These are phyloP conservation scores for Torrubiellomyces zombiae DNA, from an alignment of 2,329 filamentous ascomycete genomes.

Conservation along the genomic window DNA sequence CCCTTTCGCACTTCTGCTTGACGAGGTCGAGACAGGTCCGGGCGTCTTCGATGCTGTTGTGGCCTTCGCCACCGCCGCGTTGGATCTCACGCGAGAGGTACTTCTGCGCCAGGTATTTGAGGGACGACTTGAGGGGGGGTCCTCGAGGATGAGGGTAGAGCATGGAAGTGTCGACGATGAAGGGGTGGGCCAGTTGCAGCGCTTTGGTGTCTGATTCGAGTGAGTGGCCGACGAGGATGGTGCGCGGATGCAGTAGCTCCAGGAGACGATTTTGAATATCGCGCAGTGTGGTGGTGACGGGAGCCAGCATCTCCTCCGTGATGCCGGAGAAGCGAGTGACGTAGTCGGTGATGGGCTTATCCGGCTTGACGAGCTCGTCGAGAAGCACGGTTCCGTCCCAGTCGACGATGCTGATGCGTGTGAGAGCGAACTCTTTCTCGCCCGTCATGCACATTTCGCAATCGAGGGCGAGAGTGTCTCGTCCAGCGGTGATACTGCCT, in stretches of 20 bases:
- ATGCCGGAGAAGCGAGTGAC: slow-evolving; percentile 87
- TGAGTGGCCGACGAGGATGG: slow-evolving; percentile 66
- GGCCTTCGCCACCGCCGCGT: slow-evolving; percentile 55
- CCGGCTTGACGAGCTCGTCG: slow-evolving; percentile 84
- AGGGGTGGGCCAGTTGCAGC: slow-evolving; percentile 74
- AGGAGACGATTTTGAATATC: slow-evolving; percentile 73
- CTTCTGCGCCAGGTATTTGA: slow-evolving; percentile 80
- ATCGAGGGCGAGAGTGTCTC: slow-evolving; percentile 66
- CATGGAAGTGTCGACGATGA: slow-evolving; percentile 81
- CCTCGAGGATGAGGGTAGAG: slow-evolving; percentile 84
- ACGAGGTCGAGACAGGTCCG: slow-evolving; percentile 81
- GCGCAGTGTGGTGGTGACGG: slow-evolving; percentile 64
- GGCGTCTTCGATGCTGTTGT: slow-evolving; percentile 88
- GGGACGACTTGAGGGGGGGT: slow-evolving; percentile 71
- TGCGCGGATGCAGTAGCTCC: slow-evolving; percentile 50
- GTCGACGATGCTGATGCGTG: slow-evolving; percentile 69
- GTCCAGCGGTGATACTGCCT: slow-evolving; percentile 70
- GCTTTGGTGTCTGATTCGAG: slow-evolving; percentile 73
- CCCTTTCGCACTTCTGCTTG: slow-evolving; percentile 90
- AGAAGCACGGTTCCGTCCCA: slow-evolving; percentile 75
- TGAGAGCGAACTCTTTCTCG: slow-evolving; percentile 64
- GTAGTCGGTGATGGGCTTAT: slow-evolving; percentile 79
- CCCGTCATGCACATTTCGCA: slow-evolving; percentile 96
- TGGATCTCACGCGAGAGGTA: slow-evolving; percentile 82
- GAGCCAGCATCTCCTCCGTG: slow-evolving; percentile 65